Percentiles rank a stretch among this genome's conserved stretches.
Conservation (phyloP, 306 rosid species). For the Gastrolobium villosum region DNA sequence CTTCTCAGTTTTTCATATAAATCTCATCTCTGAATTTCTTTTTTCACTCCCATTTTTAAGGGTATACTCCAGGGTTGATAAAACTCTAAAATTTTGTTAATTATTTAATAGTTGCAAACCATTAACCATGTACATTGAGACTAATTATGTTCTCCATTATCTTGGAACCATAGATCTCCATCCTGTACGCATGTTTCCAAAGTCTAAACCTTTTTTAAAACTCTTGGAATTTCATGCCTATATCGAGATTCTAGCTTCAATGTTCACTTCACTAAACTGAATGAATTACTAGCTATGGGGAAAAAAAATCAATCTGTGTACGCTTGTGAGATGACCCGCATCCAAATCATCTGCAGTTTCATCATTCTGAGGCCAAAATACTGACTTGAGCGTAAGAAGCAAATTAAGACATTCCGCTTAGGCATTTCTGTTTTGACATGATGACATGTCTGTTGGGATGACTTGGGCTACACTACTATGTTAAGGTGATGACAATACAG, state of each 20-base stretch:
- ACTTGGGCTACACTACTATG: too few relatives aligned
- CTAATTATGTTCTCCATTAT: constrained; percentile 11
- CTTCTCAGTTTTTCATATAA: not conserved
- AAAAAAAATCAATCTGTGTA: not conserved
- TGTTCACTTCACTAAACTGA: constrained; percentile 7
- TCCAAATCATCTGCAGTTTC: not conserved
- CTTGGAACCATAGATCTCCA: not conserved
- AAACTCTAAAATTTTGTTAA: not conserved
- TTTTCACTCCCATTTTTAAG: constrained; percentile 15
- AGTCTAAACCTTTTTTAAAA: not conserved
- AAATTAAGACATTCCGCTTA: not conserved
- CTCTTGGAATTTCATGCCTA: not conserved
- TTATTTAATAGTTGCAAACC: constrained; percentile 21
- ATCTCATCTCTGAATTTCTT: not conserved
- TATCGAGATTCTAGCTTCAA: constrained; percentile 5
- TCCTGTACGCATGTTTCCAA: not conserved
- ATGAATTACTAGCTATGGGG: not conserved
- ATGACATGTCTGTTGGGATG: too few relatives aligned
- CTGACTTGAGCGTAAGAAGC: not conserved
- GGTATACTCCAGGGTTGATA: not conserved
- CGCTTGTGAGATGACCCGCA: constrained; percentile 6
- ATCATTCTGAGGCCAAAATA: not conserved
- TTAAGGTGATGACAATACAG: not conserved
- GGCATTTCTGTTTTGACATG: not conserved
- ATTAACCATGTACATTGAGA: constrained; percentile 30